Percentiles rank a stretch among this genome's conserved stretches.
phyloP scores from a whole-genome alignment of 768 basidiomycete species.

The Leccinum disarticulatum region DNA sequence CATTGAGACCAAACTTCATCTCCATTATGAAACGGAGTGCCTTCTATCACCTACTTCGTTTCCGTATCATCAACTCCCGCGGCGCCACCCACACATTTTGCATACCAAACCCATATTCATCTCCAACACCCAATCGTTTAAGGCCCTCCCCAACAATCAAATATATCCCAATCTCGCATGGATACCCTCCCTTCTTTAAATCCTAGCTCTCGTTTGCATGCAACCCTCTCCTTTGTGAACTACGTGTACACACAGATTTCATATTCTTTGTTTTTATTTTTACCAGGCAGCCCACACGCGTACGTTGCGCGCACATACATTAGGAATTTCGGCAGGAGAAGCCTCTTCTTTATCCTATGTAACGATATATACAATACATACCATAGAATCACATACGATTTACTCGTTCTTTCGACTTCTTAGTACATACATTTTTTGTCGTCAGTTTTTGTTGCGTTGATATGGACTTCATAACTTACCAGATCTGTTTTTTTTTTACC shows the following conservation, averaged over 20 bases:
- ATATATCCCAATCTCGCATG: background rate
- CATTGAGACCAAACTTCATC: background rate
- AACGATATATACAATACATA: background rate
- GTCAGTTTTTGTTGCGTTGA: background rate
- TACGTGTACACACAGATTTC: background rate
- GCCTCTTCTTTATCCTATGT: background rate
- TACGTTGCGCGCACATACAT: background rate
- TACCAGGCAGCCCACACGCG: background rate
- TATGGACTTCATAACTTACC: background rate
- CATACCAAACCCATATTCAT: background rate
- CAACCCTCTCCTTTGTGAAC: background rate
- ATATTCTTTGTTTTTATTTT: background rate
- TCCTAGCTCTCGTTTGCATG: background rate
- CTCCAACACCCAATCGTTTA: background rate
- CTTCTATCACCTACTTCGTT: background rate
- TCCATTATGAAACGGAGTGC: background rate
- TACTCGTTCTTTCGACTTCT: background rate
- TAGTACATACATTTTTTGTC: background rate
- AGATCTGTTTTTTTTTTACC: background rate
- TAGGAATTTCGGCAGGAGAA: background rate
- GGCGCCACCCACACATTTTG: background rate
- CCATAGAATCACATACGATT: constrained; percentile 2
- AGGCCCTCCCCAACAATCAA: background rate
- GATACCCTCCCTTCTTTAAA: constrained; percentile 7
- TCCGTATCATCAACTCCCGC: background rate